Base-by-base conservation (phyloP, 352 stramenopile species). In the Pythium myriotylum region DNA sequence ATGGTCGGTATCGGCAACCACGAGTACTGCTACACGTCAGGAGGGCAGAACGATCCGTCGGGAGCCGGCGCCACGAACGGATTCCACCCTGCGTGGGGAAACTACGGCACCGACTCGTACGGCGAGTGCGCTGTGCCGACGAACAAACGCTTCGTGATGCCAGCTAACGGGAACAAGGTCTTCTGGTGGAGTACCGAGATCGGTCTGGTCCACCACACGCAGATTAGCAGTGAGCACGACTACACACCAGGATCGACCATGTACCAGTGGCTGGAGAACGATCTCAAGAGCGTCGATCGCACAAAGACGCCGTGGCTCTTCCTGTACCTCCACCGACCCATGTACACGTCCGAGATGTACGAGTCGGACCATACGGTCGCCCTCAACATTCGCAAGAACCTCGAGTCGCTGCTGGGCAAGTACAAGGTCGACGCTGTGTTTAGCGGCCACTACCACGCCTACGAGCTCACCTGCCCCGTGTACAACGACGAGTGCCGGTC, bases 61-160 rank as follows among this genome's bases (percentile, higher is more conserved):
- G 51, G 51, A 16, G 54, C 42, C 17, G 19, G 19, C n/a, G 40
- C 16, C 3, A 43, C n/a, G 3, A 65, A 67, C 6, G 39, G 39
- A 17, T 61, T 51, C 29, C 40, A 53, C 32, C 54, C 54, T 9
- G 12, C 16, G 22, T 3, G 35, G 17, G 54, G 54, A n/a, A 61
- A 61, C 43, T 61, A 53, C 42, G 26, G 26, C 29, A 7, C 10
- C 17, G 54, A 61, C 42, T 53, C 41, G 47, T 62, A 69, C n/a
- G 84, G 84, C 19, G 84, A 93, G 70, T 93, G 84, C 69, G 79
- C 80, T 29, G 77, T 92, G 41, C 73, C 82, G 0, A 73, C 70
- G 14, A 52, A 67, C 20, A 78, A 76, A 35, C 69, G 75, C 17
- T 89, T 88, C 76, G 47, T 57, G 39, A 83, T 84, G 69, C 73